Percentiles rank a stretch among this genome's conserved stretches.
Conservation (phyloP, 2,329 filamentous ascomycete genomes). For the Dothistroma pini region DNA sequence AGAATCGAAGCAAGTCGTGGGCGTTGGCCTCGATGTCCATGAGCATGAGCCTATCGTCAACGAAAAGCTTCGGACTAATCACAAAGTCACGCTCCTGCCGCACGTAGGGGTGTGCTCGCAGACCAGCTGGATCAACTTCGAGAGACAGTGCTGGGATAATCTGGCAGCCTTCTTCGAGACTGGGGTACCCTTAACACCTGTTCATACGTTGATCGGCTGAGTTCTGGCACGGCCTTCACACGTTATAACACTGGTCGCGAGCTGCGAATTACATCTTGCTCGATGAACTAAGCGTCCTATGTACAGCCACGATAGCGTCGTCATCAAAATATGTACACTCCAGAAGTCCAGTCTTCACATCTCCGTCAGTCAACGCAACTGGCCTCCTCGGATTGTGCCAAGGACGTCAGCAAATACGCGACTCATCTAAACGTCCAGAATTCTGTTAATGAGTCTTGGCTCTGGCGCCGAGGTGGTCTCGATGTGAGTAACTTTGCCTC, state of each 20-base stretch:
- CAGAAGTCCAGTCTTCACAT: not conserved
- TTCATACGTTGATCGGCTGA: not conserved
- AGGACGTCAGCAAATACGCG: not conserved
- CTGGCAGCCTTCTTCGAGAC: slow-evolving; percentile 12
- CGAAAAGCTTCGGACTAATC: slow-evolving; percentile 35
- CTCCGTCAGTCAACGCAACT: not conserved
- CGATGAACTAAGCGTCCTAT: not conserved
- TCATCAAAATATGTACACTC: not conserved
- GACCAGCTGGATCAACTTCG: slow-evolving; percentile 7
- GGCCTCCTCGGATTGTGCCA: not conserved
- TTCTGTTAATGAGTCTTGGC: slow-evolving; percentile 10
- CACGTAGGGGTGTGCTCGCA: slow-evolving; percentile 10
- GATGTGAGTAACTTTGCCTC: slow-evolving; percentile 12
- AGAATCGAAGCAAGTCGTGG: slow-evolving; percentile 46
- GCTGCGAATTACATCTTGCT: not conserved
- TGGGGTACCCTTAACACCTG: slow-evolving; percentile 4
- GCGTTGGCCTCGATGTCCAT: slow-evolving; percentile 61
- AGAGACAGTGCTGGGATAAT: slow-evolving; percentile 12
- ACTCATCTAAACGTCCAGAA: slow-evolving; percentile 11
- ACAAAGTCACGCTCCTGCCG: slow-evolving; percentile 31
- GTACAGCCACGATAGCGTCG: not conserved
- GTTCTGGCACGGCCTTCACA: not conserved
- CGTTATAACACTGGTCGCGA: not conserved
- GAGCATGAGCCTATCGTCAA: slow-evolving; percentile 55
- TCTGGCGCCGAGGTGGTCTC: slow-evolving; percentile 11